A percentile compares a stretch with the other conserved stretches of the same genome.
phyloP scores from a whole-genome alignment of 371 early-diverging fungal species.

The Choanephora cucurbitarum region DNA sequence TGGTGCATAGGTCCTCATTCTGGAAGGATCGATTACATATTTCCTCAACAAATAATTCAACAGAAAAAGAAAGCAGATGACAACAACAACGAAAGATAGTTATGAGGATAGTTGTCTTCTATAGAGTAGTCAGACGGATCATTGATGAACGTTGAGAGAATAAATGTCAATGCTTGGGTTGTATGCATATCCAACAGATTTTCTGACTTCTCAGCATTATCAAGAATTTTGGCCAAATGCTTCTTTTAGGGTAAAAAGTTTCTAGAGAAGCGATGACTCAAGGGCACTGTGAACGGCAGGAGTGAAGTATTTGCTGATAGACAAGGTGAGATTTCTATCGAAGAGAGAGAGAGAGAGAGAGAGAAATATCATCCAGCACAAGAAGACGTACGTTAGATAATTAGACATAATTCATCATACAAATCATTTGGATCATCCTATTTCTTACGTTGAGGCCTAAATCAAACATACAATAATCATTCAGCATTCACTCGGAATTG shows the following conservation, averaged over 20 bases:
- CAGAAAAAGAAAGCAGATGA: not conserved
- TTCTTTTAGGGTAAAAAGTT: not conserved
- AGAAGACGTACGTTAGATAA: slow-evolving; percentile 19
- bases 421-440: not conserved
- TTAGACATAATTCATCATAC: slow-evolving; percentile 3
- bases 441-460: slow-evolving; percentile 6
- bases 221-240: not conserved
- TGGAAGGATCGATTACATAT: too few species aligned
- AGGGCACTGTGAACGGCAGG: slow-evolving; percentile 1
- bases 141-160: slow-evolving; percentile 7
- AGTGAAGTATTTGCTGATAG: slow-evolving; percentile 8
- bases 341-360: slow-evolving; percentile 4
- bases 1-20: too few species aligned
- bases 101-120: slow-evolving; percentile 5
- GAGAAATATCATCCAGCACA: slow-evolving; percentile 5
- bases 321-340: not conserved
- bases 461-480: slow-evolving; percentile 12
- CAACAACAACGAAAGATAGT: slow-evolving; percentile 4
- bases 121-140: slow-evolving; percentile 5
- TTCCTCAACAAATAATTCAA: too few species aligned
- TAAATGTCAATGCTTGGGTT: slow-evolving; percentile 5
- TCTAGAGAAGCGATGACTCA: not conserved
- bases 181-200: not conserved
- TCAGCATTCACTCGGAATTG: slow-evolving; percentile 6
- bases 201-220: not conserved